Evolutionary conservation across 768 basidiomycete genomes (phyloP).

Genomic region (Boletus huronensis): DNA sequence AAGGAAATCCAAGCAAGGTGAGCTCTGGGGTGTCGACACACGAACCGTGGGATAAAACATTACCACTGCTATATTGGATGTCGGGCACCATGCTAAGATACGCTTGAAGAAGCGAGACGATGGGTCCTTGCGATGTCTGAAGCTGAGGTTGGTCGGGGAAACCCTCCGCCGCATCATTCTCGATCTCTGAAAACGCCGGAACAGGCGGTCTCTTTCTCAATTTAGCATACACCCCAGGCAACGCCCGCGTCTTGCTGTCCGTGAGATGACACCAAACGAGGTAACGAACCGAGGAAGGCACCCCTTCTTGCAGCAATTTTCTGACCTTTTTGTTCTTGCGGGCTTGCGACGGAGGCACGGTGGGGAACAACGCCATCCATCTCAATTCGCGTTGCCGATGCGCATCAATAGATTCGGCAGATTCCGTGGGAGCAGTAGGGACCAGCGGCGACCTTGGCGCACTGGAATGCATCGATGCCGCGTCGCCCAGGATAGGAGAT

Average conservation of each 20-base stretch:
- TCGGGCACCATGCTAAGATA: slow-evolving; percentile 87
- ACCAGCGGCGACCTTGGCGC: slow-evolving; percentile 27
- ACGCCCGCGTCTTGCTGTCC: slow-evolving; percentile 67
- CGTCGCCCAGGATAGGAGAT: slow-evolving; percentile 36
- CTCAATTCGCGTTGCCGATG: slow-evolving; percentile 74
- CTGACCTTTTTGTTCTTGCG: slow-evolving; percentile 78
- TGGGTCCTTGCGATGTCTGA: slow-evolving; percentile 51
- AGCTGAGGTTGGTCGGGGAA: slow-evolving; percentile 61
- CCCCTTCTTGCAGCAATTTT: slow-evolving; percentile 70
- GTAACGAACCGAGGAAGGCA: slow-evolving; percentile 81
- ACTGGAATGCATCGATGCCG: slow-evolving; percentile 39
- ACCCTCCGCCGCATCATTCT: slow-evolving; percentile 50
- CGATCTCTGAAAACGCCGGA: slow-evolving; percentile 49
- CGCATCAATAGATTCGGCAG: slow-evolving; percentile 41
- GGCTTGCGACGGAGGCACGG: slow-evolving; percentile 56
- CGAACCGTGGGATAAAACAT: slow-evolving; percentile 8
- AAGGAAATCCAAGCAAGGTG: not conserved
- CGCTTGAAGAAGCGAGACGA: slow-evolving; percentile 61
- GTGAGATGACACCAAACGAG: slow-evolving; percentile 81
- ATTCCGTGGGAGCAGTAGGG: slow-evolving; percentile 13
- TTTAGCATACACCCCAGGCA: slow-evolving; percentile 66
- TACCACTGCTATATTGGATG: slow-evolving; percentile 64
- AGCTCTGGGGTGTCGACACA: not conserved
- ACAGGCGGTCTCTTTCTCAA: slow-evolving; percentile 56
- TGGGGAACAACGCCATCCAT: slow-evolving; percentile 66